A percentile compares a stretch with the other conserved stretches of the same genome.
Conservation (phyloP, 805 yeast species). For the Wickerhamomyces canadensis region DNA sequence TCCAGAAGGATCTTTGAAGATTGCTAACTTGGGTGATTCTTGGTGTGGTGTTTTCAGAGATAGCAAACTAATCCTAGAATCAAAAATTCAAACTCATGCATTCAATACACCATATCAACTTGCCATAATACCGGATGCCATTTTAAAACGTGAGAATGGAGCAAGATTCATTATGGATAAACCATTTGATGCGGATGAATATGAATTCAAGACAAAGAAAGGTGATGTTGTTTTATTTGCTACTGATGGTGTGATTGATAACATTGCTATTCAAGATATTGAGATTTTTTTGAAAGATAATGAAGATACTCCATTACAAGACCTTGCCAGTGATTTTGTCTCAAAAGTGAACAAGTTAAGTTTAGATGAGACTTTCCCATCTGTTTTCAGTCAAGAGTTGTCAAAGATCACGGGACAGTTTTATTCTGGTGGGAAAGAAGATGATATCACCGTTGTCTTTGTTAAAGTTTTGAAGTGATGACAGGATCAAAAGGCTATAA, state of each 20-base stretch:
- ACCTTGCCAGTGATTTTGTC: constrained; percentile 53
- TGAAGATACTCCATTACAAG: constrained; percentile 32
- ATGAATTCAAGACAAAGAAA: constrained; percentile 56
- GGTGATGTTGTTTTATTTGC: constrained; percentile 81
- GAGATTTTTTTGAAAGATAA: constrained; percentile 60
- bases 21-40: constrained; percentile 89
- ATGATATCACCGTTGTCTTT: constrained; percentile 83
- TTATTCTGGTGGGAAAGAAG: constrained; percentile 91
- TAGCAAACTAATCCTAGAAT: constrained; percentile 53
- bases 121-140: constrained; percentile 70
- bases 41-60: constrained; percentile 86
- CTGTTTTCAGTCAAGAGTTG: constrained; percentile 82
- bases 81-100: constrained; percentile 75
- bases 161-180: constrained; percentile 66
- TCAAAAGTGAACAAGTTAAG: constrained; percentile 62
- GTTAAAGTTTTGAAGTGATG: too few relatives aligned
- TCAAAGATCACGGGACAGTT: constrained; percentile 58
- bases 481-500: too few relatives aligned
- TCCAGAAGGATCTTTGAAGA: constrained; percentile 45
- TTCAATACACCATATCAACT: constrained; percentile 92
- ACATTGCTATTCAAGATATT: constrained; percentile 67
- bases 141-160: constrained; percentile 41
- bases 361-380: constrained; percentile 65
- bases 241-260: constrained; percentile 92
- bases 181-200: constrained; percentile 65